These are phyloP conservation scores for Blastocystis sp. DNA, from an alignment of 352 stramenopile species.

Conservation along the genomic window DNA sequence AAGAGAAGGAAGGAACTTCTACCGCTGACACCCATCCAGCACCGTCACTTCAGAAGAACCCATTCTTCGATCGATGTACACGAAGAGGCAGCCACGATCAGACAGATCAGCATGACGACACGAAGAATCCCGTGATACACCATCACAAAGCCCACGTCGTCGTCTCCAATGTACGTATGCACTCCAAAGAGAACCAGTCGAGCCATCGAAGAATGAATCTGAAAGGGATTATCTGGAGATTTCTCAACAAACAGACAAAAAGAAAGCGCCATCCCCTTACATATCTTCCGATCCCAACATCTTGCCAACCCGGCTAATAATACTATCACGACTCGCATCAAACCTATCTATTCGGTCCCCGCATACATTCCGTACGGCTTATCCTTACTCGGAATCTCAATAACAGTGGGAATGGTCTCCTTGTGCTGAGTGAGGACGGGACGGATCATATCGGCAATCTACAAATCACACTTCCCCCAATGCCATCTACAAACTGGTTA, in stretches of 20 bases:
- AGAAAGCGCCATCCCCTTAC: not conserved
- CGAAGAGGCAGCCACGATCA: not conserved
- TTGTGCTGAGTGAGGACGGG: conserved; percentile 52
- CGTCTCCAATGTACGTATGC: not conserved
- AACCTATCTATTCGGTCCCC: not conserved
- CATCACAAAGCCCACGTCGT: conserved; percentile 30
- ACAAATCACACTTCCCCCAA: not conserved
- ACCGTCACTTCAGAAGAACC: not conserved
- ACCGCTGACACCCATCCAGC: not conserved
- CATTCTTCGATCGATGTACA: not conserved
- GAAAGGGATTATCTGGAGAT: not conserved
- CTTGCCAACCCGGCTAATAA: conserved; percentile 43
- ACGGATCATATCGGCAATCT: conserved; percentile 55
- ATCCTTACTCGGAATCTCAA: conserved; percentile 57
- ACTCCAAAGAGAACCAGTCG: not conserved
- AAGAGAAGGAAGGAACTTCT: conserved; percentile 14
- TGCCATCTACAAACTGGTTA: conserved; percentile 7
- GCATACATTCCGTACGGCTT: conserved; percentile 21
- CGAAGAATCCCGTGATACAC: not conserved
- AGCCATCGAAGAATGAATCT: conserved; percentile 16
- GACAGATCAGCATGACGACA: not conserved
- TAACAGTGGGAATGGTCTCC: conserved; percentile 43
- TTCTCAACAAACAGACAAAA: not conserved
- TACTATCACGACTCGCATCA: conserved; percentile 42
- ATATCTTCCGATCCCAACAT: conserved; percentile 48